These are phyloP conservation scores for Monilinia fructigena DNA, from an alignment of 2,329 filamentous ascomycete species.

Conservation along the genomic window DNA sequence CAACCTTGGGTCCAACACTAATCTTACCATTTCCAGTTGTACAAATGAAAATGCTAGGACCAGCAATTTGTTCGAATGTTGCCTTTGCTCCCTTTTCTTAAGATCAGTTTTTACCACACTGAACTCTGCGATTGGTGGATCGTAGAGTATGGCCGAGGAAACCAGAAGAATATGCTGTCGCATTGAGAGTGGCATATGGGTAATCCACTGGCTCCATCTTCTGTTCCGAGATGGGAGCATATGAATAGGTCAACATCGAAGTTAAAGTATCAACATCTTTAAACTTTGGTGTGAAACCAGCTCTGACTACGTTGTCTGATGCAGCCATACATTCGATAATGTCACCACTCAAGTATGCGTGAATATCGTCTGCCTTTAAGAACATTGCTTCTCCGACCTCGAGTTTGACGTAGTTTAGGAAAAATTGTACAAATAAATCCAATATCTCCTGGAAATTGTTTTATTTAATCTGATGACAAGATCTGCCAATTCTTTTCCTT, in stretches of 20 bases:
- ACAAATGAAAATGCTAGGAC: slow-evolving; percentile 91
- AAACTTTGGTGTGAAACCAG: slow-evolving; percentile 97
- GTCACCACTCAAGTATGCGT: slow-evolving; percentile 89
- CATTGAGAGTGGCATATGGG: slow-evolving; percentile 79
- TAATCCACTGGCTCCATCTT: slow-evolving; percentile 88
- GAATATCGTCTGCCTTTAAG: slow-evolving; percentile 93
- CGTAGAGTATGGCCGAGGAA: slow-evolving; percentile 78
- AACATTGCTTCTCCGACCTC: slow-evolving; percentile 92
- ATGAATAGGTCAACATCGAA: slow-evolving; percentile 90
- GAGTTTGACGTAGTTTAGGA: slow-evolving; percentile 92
- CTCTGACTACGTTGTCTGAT: slow-evolving; percentile 97
- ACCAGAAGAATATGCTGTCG: slow-evolving; percentile 73
- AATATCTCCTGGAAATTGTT: slow-evolving; percentile 83
- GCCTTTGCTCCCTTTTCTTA: slow-evolving; percentile 72
- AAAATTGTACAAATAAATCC: slow-evolving; percentile 96
- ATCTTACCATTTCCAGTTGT: slow-evolving; percentile 81
- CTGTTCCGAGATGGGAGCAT: slow-evolving; percentile 90
- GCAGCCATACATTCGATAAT: slow-evolving; percentile 99
- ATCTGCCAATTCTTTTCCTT: slow-evolving; percentile 69
- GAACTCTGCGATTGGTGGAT: slow-evolving; percentile 96
- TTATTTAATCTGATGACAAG: slow-evolving; percentile 74
- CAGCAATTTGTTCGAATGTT: slow-evolving; percentile 82
- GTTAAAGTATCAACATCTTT: slow-evolving; percentile 91
- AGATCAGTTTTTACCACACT: slow-evolving; percentile 80
- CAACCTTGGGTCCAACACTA: slow-evolving; percentile 75